Evolutionary conservation across 2,329 filamentous ascomycete genomes (phyloP).

Genomic region (Colletotrichum noveboracense): DNA sequence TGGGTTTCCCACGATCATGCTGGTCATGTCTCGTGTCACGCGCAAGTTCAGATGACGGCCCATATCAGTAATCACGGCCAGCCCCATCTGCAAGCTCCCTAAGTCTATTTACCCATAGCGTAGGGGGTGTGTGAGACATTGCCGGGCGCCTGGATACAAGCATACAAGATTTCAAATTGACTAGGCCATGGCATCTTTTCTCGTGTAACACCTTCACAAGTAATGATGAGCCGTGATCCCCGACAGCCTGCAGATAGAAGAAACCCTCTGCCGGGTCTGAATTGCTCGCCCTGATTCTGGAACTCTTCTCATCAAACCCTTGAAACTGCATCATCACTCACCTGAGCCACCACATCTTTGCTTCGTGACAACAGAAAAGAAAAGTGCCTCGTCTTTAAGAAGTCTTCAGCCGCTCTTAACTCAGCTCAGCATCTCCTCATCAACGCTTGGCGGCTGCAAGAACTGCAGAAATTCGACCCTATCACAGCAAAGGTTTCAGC

Average conservation of each 20-base stretch:
- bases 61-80: neutral
- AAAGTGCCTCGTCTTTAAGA: neutral
- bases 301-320: neutral
- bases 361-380: neutral
- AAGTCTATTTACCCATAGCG: neutral
- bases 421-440: neutral
- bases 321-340: neutral
- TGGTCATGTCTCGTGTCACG: neutral
- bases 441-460: neutral
- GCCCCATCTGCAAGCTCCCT: neutral
- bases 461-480: too few relatives aligned
- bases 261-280: neutral
- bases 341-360: neutral
- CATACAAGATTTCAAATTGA: neutral
- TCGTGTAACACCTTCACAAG: neutral
- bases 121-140: neutral
- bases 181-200: neutral
- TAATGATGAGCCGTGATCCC: neutral
- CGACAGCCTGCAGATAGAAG: neutral
- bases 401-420: neutral
- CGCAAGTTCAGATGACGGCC: neutral
- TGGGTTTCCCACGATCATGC: neutral
- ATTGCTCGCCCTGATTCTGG: neutral
- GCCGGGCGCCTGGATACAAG: neutral
- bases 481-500: neutral